Conservation (phyloP, 306 rosid genomes). For the Lathyrus sativus region DNA sequence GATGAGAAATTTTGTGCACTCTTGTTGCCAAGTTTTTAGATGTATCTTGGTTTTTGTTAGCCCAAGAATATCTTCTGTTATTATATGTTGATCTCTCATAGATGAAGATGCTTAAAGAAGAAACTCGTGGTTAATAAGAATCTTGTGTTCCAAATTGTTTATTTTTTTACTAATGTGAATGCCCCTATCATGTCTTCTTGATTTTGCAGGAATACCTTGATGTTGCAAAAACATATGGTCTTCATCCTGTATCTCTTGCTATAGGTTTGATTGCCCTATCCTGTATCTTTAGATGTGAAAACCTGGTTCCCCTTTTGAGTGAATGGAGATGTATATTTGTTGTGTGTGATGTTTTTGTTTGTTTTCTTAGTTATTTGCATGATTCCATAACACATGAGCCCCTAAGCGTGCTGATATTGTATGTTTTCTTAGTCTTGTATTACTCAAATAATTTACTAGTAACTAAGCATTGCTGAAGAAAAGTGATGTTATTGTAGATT, state of each 20-base stretch:
- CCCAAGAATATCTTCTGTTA: neutral
- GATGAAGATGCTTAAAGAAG: conserved; percentile 24
- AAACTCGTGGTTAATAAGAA: neutral
- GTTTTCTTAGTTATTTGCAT: neutral
- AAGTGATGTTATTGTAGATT: neutral
- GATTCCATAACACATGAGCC: neutral
- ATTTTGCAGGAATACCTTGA: conserved; percentile 68
- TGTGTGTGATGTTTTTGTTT: neutral
- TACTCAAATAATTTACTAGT: neutral
- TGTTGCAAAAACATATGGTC: conserved; percentile 55
- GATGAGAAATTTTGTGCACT: neutral
- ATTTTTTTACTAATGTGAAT: conserved; percentile 32
- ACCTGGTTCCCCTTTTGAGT: neutral
- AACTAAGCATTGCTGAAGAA: neutral
- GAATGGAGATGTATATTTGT: neutral
- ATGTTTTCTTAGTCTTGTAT: neutral
- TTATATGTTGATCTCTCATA: conserved; percentile 26
- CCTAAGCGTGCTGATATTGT: neutral
- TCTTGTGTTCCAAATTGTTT: conserved; percentile 28
- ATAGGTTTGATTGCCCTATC: conserved; percentile 59
- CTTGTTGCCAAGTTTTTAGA: neutral
- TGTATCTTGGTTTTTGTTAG: conserved; percentile 1
- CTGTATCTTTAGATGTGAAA: neutral
- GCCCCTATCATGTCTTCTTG: conserved; percentile 23
- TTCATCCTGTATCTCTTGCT: conserved; percentile 87